Evolutionary conservation across 768 basidiomycete genomes (phyloP).

Genomic region (Obba rivulosa): DNA sequence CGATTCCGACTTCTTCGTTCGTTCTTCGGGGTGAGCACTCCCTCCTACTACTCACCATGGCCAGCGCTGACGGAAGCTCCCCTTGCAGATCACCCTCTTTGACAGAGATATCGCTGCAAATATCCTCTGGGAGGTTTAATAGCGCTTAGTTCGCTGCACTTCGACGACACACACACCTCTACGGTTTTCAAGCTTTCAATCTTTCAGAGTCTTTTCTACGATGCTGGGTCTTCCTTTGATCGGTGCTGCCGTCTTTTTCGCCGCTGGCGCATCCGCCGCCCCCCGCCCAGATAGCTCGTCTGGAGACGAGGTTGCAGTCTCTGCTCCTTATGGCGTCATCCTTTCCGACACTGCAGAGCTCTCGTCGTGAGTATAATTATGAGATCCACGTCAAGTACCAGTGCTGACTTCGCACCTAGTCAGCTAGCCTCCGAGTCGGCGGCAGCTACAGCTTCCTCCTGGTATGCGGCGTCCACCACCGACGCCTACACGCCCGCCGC

Average conservation of each 20-base stretch:
- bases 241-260: conserved; percentile 48
- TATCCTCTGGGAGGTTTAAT: conserved; percentile 57
- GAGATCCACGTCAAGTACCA: background rate
- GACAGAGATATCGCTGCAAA: conserved; percentile 54
- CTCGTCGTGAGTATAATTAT: conserved; percentile 27
- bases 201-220: conserved; percentile 34
- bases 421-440: background rate
- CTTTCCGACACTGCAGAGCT: conserved; percentile 35
- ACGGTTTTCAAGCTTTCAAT: conserved; percentile 31
- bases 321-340: conserved; percentile 41
- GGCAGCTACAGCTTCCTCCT: background rate
- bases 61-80: conserved; percentile 1
- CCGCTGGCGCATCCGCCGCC: conserved; percentile 44
- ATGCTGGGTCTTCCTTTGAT: conserved; percentile 60
- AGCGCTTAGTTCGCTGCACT: conserved; percentile 25
- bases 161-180: conserved; percentile 38
- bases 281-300: conserved; percentile 39
- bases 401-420: conserved; percentile 10
- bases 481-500: conserved; percentile 2
- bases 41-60: background rate
- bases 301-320: conserved; percentile 32
- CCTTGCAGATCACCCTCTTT: conserved; percentile 59
- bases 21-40: conserved; percentile 28
- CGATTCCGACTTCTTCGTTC: conserved; percentile 59
- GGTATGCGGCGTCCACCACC: conserved; percentile 3